These are phyloP conservation scores for Kurtzmaniella quercitrusa DNA, from an alignment of 1,139 yeast genomes.

Conservation along the genomic window DNA sequence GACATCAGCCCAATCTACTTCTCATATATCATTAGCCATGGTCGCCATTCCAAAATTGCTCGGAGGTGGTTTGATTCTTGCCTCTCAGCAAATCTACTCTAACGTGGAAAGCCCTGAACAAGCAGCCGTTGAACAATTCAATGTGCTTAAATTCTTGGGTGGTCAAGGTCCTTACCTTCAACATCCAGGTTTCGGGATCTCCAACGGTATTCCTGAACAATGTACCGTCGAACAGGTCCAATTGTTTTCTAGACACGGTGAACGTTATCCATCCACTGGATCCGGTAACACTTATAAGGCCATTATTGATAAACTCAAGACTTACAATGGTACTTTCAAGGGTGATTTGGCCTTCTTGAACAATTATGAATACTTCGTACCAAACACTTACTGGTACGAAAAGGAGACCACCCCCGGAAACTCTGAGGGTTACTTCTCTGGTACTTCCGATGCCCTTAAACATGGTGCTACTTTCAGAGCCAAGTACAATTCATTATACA, in stretches of 20 bases:
- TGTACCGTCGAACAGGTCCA: constrained; percentile 65
- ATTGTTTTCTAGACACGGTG: constrained; percentile 67
- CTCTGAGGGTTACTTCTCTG: constrained; percentile 19
- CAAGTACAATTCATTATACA: constrained; percentile 26
- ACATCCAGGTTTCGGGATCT: constrained; percentile 42
- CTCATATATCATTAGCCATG: constrained; percentile 15
- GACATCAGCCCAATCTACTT: constrained; percentile 1
- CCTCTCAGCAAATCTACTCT: constrained; percentile 20
- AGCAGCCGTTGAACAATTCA: constrained; percentile 35
- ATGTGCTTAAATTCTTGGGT: constrained; percentile 40
- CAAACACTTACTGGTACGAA: constrained; percentile 21
- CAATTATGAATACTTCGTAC: constrained; percentile 30
- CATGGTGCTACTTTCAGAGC: constrained; percentile 33
- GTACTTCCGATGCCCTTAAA: constrained; percentile 28
- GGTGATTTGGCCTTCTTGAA: constrained; percentile 31
- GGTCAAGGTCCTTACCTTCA: constrained; percentile 47
- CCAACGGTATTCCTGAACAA: constrained; percentile 43
- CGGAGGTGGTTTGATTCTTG: constrained; percentile 25
- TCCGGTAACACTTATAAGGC: constrained; percentile 20
- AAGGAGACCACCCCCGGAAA: constrained; percentile 24
- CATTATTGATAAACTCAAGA: constrained; percentile 17
- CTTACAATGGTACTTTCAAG: constrained; percentile 21
- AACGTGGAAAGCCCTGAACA: constrained; percentile 35
- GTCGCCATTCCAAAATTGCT: constrained; percentile 28
- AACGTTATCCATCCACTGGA: constrained; percentile 51